phyloP scores from a whole-genome alignment of 176 grass and related monocot genomes.

The Tuctoria greenei region DNA sequence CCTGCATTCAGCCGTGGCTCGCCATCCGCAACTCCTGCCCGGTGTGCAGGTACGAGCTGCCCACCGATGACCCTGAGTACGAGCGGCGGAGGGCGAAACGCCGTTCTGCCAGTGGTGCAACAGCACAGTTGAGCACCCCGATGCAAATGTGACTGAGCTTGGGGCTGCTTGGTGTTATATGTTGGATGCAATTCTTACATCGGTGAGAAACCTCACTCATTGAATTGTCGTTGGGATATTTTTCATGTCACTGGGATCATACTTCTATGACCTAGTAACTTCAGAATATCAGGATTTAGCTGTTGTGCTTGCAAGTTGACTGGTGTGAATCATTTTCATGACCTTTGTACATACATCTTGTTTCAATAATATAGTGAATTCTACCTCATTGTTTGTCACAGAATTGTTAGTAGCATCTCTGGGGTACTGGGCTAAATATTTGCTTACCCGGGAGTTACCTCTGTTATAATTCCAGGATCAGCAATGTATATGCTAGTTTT shows the following conservation, averaged over 20 bases:
- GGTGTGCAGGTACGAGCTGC: conserved; percentile 69
- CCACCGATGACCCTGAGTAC: conserved; percentile 73
- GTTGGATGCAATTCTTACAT: conserved; percentile 21
- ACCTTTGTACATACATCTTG: conserved; percentile 44
- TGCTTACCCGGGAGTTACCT: background rate
- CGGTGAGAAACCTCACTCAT: conserved; percentile 41
- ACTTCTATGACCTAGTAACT: conserved; percentile 1
- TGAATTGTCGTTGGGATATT: background rate
- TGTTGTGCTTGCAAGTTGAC: conserved; percentile 13
- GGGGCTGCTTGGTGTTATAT: conserved; percentile 20
- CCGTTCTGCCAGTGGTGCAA: conserved; percentile 11
- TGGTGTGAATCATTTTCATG: conserved; percentile 41
- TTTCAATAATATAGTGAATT: conserved; percentile 34
- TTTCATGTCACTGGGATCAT: background rate
- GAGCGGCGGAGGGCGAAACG: conserved; percentile 45
- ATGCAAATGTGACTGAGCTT: conserved; percentile 33
- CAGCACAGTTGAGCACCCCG: background rate
- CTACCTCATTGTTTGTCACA: conserved; percentile 7
- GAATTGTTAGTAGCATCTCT: background rate
- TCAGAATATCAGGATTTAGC: background rate
- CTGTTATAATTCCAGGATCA: background rate
- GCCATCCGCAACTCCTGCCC: conserved; percentile 69
- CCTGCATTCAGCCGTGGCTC: conserved; percentile 67
- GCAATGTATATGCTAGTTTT: background rate
- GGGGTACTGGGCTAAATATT: background rate